These are phyloP conservation scores for Aspergillus sclerotiicarbonarius DNA, from an alignment of 495 filamentous ascomycete genomes.

Conservation along the genomic window DNA sequence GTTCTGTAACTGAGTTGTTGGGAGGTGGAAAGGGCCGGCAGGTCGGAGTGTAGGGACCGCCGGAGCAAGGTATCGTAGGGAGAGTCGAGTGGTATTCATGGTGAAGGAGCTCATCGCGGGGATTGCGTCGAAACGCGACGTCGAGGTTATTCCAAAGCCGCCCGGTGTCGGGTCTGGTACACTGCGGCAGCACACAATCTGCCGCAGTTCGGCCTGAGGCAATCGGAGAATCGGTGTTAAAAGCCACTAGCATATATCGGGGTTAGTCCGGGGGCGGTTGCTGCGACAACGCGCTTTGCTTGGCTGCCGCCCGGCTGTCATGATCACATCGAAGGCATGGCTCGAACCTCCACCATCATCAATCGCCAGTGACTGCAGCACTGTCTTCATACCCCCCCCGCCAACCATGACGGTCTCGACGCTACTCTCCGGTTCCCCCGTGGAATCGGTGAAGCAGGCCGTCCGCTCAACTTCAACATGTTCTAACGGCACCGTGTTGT, in stretches of 20 bases:
- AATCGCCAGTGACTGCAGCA: conserved; percentile 8
- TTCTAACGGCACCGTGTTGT: conserved; percentile 43
- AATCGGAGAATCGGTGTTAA: conserved; percentile 3
- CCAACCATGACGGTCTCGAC: conserved; percentile 40
- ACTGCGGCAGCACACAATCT: neutral
- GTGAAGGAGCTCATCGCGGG: conserved; percentile 5
- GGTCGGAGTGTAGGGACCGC: neutral
- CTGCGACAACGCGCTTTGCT: conserved; percentile 39
- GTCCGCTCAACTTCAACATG: conserved; percentile 50
- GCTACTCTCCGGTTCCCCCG: conserved; percentile 32
- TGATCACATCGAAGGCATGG: conserved; percentile 4
- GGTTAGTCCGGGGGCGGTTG: conserved; percentile 33
- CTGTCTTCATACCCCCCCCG: conserved; percentile 2
- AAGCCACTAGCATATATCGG: conserved; percentile 6
- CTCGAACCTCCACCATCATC: conserved; percentile 5
- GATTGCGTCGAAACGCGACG: neutral
- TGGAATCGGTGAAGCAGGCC: conserved; percentile 48
- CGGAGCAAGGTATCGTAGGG: neutral
- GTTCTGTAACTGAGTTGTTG: conserved; percentile 8
- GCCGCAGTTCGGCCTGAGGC: conserved; percentile 16
- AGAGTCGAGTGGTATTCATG: conserved; percentile 12
- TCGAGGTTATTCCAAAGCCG: neutral
- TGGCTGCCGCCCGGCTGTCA: conserved; percentile 21
- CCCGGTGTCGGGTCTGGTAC: neutral
- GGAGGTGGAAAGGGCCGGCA: conserved; percentile 1